Evolutionary conservation across 257 asterid genomes (phyloP).

Genomic region (Petunia axillaris): DNA sequence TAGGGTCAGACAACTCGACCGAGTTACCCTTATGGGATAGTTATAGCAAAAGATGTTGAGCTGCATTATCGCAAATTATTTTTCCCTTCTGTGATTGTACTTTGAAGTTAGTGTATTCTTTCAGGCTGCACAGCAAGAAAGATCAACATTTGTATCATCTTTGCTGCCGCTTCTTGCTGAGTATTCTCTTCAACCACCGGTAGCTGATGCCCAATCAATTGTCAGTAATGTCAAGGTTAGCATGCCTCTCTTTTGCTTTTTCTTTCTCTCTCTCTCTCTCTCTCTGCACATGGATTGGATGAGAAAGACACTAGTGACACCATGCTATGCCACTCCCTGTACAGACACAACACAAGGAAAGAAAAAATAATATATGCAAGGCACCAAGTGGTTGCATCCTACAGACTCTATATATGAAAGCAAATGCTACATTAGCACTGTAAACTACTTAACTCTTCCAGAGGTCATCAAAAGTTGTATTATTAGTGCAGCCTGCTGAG

Average conservation of each 20-base stretch:
- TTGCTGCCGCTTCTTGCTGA: constrained; percentile 96
- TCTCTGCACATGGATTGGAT: too few relatives aligned
- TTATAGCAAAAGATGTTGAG: background rate
- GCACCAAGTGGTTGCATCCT: background rate
- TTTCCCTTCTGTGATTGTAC: constrained; percentile 15
- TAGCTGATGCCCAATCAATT: constrained; percentile 93
- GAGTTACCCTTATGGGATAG: constrained; percentile 13
- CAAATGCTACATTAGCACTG: constrained; percentile 3
- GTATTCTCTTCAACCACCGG: constrained; percentile 88
- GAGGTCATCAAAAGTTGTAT: constrained; percentile 12
- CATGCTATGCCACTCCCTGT: constrained; percentile 2
- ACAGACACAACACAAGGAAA: background rate
- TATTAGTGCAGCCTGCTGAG: constrained; percentile 12
- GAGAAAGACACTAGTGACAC: background rate
- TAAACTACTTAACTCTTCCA: constrained; percentile 16
- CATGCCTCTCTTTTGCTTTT: background rate
- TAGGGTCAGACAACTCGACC: background rate
- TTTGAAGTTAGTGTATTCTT: constrained; percentile 41
- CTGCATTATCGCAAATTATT: background rate
- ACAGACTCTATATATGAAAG: constrained; percentile 16
- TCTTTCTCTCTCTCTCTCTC: too few relatives aligned
- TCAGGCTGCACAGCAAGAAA: constrained; percentile 96
- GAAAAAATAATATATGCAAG: background rate
- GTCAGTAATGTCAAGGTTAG: constrained; percentile 90
- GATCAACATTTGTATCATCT: constrained; percentile 73